Evolutionary conservation across 371 early-diverging fungal species (phyloP).

Genomic region (Globomyces sp.): DNA sequence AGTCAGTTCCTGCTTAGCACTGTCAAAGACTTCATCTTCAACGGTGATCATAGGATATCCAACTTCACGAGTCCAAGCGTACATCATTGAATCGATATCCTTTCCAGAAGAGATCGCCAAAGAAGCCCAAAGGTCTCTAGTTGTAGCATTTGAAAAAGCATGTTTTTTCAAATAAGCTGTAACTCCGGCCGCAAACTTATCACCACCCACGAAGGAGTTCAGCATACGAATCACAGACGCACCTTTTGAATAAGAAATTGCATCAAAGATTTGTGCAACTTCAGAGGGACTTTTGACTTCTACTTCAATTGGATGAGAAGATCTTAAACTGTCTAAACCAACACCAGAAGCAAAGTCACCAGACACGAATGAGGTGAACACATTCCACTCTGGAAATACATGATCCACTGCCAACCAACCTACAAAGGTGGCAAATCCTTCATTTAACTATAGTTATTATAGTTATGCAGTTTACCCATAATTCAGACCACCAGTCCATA

Average conservation of each 20-base stretch:
- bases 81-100: conserved; percentile 78
- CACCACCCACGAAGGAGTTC: conserved; percentile 70
- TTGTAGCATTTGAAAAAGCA: conserved; percentile 80
- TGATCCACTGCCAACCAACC: conserved; percentile 79
- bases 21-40: conserved; percentile 48
- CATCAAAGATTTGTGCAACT: conserved; percentile 49
- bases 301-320: conserved; percentile 92
- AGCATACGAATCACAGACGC: conserved; percentile 92
- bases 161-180: conserved; percentile 75
- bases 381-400: conserved; percentile 75
- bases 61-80: conserved; percentile 80
- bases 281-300: conserved; percentile 69
- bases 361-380: conserved; percentile 74
- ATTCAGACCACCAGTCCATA: conserved; percentile 91
- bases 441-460: conserved; percentile 62
- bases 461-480: conserved; percentile 57
- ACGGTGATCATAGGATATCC: conserved; percentile 83
- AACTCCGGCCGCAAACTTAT: conserved; percentile 74
- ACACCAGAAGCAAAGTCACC: conserved; percentile 71
- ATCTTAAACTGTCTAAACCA: conserved; percentile 73
- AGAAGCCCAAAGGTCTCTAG: conserved; percentile 82
- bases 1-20: conserved; percentile 41
- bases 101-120: conserved; percentile 66
- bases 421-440: conserved; percentile 96
- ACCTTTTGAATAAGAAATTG: conserved; percentile 85